Evolutionary conservation across 306 rosid species (phyloP).

Genomic region (Elaeagnus macrophylla): DNA sequence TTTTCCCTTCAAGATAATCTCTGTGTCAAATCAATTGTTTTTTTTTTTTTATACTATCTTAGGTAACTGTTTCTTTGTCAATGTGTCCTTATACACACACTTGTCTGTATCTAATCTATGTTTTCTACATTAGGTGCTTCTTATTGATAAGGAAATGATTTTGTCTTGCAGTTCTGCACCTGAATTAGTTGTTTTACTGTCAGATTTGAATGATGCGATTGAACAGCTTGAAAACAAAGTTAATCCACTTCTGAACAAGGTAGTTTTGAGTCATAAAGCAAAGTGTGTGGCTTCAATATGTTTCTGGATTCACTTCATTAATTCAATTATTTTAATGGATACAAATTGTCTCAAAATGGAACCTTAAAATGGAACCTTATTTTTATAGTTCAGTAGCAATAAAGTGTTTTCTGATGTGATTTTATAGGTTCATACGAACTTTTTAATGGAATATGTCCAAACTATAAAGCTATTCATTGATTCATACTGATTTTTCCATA

Average conservation of each 20-base stretch:
- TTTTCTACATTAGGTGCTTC: neutral
- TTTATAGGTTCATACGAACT: neutral
- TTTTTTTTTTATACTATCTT: neutral
- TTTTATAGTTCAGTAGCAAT: neutral
- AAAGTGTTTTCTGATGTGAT: neutral
- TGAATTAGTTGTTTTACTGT: slow-evolving; percentile 64
- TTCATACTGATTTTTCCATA: too few species aligned
- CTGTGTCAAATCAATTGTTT: neutral
- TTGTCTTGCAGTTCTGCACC: slow-evolving; percentile 67
- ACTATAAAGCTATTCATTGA: neutral
- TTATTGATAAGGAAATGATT: slow-evolving; percentile 13
- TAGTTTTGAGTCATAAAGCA: slow-evolving; percentile 10
- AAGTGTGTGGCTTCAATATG: too few species aligned
- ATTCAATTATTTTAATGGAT: neutral
- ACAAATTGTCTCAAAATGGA: neutral
- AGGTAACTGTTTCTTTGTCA: neutral
- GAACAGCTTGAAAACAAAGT: slow-evolving; percentile 55
- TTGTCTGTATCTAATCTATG: neutral
- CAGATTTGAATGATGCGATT: slow-evolving; percentile 66
- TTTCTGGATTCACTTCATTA: neutral
- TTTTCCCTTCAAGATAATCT: neutral
- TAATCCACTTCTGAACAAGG: slow-evolving; percentile 65
- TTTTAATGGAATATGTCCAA: neutral
- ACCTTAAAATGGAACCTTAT: neutral
- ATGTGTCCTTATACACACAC: neutral